A percentile compares a stretch with the other conserved stretches of the same genome.
Conservation (phyloP, 2,329 filamentous ascomycete genomes). For the Aspergillus sp. region DNA sequence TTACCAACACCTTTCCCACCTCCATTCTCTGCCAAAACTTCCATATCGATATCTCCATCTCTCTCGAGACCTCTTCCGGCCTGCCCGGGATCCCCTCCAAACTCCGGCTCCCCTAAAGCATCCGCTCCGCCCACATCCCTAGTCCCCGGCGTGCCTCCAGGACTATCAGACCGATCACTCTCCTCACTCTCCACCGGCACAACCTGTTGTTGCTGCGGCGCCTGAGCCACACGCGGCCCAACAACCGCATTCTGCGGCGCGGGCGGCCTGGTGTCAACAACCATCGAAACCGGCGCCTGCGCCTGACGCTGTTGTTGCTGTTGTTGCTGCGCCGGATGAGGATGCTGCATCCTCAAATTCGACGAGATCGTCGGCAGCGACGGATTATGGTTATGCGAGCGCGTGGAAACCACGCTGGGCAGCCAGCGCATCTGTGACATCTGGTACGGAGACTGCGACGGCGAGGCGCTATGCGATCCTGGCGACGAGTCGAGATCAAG, state of each 20-base stretch:
- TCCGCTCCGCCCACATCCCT: conserved; percentile 12
- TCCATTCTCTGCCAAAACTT: conserved; percentile 2
- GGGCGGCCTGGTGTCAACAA: conserved; percentile 14
- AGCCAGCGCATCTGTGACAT: conserved; percentile 28
- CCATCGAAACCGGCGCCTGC: conserved; percentile 15
- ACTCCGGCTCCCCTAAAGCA: conserved; percentile 17
- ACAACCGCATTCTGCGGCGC: not conserved
- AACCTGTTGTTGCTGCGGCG: not conserved
- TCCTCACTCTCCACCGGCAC: conserved; percentile 19
- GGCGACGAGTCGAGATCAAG: conserved; percentile 1
- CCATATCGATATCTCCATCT: conserved; percentile 4
- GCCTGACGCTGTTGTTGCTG: conserved; percentile 4
- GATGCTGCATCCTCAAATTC: conserved; percentile 18
- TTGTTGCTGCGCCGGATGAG: conserved; percentile 8
- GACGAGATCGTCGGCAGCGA: conserved; percentile 21
- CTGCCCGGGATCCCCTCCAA: conserved; percentile 2
- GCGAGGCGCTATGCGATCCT: not conserved
- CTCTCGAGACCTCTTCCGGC: not conserved
- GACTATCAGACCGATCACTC: conserved; percentile 15
- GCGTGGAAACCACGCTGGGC: conserved; percentile 23
- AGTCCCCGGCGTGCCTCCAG: conserved; percentile 3
- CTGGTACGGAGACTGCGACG: conserved; percentile 20
- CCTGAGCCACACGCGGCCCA: not conserved
- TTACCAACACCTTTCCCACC: not conserved
- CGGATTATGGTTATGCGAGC: conserved; percentile 11